Base-by-base conservation (phyloP, 169 alveolate species). In the Babesia bigemina region DNA sequence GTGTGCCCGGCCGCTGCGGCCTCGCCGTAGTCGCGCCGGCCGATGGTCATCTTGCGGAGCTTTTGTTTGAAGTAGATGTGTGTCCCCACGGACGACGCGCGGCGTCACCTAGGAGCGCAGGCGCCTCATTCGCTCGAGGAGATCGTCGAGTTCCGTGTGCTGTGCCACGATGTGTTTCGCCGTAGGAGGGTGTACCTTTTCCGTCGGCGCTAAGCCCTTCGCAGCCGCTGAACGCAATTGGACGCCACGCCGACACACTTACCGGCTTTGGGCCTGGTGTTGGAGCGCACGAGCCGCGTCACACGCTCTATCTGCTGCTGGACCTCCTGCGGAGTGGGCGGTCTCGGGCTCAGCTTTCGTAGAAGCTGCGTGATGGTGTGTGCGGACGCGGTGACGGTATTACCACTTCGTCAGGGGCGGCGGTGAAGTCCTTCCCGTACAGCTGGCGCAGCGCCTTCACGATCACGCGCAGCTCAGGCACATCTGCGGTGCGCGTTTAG, bases 1-100 rank as follows among this genome's bases (percentile, higher is more conserved):
- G 71, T 50, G 96, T 56, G 96, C 93, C 84, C 95, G 84, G 69
- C 79, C 95, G 86, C 86, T 88, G 26, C 91, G 89, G 85, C 89
- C 12, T 61, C 63, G 21, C 72, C 72, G 70, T 60, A 78, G 12
- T 78, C 87, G 48, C 87, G 74, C 26, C 87, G 87, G 52, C 19
- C 70, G 52, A 29, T 69, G 28, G 67, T 56, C 87, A 78, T 78
- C 36, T 61, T 53, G 29, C 10, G 53, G 2, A 22, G 19, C 24
- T 26, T 0, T 13, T 13, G 28, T 48, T 26, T n/a, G 52, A 4
- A 52, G 28, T 42, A 22, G 21, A 55, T 52, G 58, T 67, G 76
- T 50, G 63, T 67, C 76, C 76, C 76, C 76, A 67, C 65, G 61
- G 61, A 2, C 16, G 76, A n/a, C 66, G 28, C 65, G 60, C 42